Percentiles rank a stretch among this genome's conserved stretches.
Evolutionary conservation across 179 eudicot species (phyloP).

Genomic region (Vitellaria paradoxa): DNA sequence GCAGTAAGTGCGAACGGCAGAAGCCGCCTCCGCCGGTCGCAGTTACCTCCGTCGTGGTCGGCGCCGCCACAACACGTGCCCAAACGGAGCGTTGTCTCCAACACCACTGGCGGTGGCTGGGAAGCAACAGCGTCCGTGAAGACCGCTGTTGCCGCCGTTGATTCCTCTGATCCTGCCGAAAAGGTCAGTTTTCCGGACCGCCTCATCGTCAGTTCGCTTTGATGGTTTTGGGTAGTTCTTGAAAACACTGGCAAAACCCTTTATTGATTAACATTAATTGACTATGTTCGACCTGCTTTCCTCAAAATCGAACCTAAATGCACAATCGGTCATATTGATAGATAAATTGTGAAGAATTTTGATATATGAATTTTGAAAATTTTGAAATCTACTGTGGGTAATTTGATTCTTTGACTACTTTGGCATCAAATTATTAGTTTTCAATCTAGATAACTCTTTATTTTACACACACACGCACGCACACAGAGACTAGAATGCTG

Average conservation of each 20-base stretch:
- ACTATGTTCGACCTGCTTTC: too few relatives aligned
- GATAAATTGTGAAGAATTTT: too few relatives aligned
- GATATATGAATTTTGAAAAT: too few relatives aligned
- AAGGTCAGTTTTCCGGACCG: constrained; percentile 24
- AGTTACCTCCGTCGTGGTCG: constrained; percentile 12
- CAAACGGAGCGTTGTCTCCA: constrained; percentile 1
- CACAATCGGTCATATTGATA: too few relatives aligned
- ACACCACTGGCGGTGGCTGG: constrained; percentile 16
- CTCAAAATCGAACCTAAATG: too few relatives aligned
- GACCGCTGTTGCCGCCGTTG: constrained; percentile 45
- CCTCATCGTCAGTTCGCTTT: neutral
- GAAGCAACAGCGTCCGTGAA: constrained; percentile 22
- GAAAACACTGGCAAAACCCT: neutral
- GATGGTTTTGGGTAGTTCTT: neutral
- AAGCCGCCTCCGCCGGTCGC: constrained; percentile 10
- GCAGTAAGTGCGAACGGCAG: neutral
- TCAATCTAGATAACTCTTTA: too few relatives aligned
- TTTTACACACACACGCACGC: too few relatives aligned
- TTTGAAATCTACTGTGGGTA: too few relatives aligned
- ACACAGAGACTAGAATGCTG: too few relatives aligned
- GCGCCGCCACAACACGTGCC: constrained; percentile 20
- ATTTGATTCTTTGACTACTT: too few relatives aligned
- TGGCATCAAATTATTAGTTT: too few relatives aligned
- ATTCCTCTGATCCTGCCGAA: constrained; percentile 37
- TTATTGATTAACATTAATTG: neutral